Percentiles rank a stretch among this genome's conserved stretches.
These are phyloP conservation scores for Russula sp. DNA, from an alignment of 768 basidiomycete species.

Conservation along the genomic window DNA sequence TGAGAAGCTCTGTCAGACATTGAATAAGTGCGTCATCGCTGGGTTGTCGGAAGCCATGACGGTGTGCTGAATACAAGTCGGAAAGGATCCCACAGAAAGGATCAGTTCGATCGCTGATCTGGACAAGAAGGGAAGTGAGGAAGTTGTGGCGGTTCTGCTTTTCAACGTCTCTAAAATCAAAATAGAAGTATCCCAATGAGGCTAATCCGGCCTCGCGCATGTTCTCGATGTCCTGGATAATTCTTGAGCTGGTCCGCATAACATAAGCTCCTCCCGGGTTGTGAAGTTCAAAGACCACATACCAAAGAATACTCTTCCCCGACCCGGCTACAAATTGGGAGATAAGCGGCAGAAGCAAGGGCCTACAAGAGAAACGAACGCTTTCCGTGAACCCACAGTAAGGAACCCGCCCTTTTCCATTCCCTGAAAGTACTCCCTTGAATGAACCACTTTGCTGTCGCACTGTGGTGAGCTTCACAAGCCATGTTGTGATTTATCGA, in stretches of 20 bases:
- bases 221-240: not conserved
- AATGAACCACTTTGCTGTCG: not conserved
- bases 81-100: not conserved
- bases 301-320: not conserved
- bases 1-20: not conserved
- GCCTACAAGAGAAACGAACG: not conserved
- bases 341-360: not conserved
- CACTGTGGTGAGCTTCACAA: not conserved
- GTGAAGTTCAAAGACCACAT: not conserved
- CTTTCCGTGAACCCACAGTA: not conserved
- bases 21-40: not conserved
- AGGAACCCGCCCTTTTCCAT: not conserved
- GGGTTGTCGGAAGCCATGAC: not conserved
- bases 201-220: not conserved
- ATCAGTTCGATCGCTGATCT: not conserved
- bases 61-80: not conserved
- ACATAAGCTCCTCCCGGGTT: not conserved
- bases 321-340: not conserved
- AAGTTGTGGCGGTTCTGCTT: not conserved
- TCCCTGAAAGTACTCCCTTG: not conserved
- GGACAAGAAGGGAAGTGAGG: not conserved
- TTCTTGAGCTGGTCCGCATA: not conserved
- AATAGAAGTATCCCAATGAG: too few relatives aligned
- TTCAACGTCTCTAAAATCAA: not conserved
- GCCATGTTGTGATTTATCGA: not conserved